Percentiles rank a stretch among this genome's conserved stretches.
Evolutionary conservation across 2,329 filamentous ascomycete species (phyloP).

Genomic region (Calonectria leucothoes): DNA sequence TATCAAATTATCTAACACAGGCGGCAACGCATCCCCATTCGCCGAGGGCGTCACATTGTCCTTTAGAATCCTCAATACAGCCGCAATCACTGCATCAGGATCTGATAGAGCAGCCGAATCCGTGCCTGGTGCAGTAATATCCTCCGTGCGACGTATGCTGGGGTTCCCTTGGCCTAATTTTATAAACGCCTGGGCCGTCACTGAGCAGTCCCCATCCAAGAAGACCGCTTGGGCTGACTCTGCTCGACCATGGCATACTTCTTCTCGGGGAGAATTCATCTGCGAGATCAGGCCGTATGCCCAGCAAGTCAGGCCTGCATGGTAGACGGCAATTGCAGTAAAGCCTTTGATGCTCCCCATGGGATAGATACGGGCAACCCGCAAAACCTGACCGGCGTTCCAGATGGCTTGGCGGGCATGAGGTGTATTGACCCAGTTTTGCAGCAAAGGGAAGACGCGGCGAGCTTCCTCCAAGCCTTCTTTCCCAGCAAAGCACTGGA

Average conservation of each 20-base stretch:
- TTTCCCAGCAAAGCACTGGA: background rate
- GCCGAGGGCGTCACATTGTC: background rate
- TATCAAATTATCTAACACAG: background rate
- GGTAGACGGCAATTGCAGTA: background rate
- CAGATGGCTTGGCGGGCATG: background rate
- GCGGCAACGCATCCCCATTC: background rate
- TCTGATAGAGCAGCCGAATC: background rate
- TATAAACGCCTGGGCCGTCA: background rate
- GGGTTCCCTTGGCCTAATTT: background rate
- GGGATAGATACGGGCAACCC: background rate
- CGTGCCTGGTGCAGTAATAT: background rate
- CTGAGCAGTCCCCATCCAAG: background rate
- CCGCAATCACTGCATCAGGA: background rate
- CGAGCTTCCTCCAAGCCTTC: background rate
- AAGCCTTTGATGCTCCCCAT: background rate
- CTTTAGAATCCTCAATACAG: background rate
- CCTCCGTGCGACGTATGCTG: background rate
- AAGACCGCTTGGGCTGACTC: background rate
- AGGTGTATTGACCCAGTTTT: background rate
- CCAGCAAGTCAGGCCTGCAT: background rate
- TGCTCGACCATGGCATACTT: background rate
- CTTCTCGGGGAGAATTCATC: background rate
- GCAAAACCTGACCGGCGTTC: background rate
- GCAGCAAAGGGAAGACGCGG: background rate
- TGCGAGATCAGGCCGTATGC: background rate